phyloP scores from a whole-genome alignment of 345 rosid species.

The Isatis tinctoria region DNA sequence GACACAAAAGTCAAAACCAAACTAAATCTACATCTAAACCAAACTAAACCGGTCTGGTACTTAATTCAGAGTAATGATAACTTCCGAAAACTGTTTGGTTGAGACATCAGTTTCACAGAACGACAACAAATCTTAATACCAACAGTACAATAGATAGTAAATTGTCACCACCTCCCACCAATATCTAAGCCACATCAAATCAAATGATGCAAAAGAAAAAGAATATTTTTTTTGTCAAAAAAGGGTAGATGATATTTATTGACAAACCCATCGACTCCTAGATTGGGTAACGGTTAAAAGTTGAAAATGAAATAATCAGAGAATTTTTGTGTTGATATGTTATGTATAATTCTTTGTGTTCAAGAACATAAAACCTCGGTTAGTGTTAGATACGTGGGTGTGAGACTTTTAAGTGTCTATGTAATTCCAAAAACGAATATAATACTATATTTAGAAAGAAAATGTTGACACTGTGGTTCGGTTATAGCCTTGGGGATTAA shows the following conservation, averaged over 20 bases:
- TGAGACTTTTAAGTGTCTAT: neutral
- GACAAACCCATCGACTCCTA: constrained; percentile 27
- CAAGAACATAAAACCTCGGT: neutral
- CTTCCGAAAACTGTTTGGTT: constrained; percentile 7
- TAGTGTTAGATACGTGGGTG: neutral
- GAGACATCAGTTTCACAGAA: constrained; percentile 23
- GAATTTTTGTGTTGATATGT: neutral
- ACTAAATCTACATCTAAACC: neutral
- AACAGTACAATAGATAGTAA: neutral
- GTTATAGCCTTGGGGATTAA: constrained; percentile 1
- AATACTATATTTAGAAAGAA: constrained; percentile 21
- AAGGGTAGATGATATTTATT: neutral
- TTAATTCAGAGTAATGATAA: neutral
- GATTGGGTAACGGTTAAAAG: constrained; percentile 15
- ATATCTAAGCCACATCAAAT: constrained; percentile 7
- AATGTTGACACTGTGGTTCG: constrained; percentile 13
- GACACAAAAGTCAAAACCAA: constrained; percentile 3
- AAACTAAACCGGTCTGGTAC: neutral
- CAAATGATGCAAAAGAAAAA: neutral
- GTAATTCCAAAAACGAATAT: neutral
- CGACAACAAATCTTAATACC: constrained; percentile 5
- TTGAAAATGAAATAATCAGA: neutral
- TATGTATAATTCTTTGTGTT: neutral
- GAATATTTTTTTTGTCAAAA: neutral
- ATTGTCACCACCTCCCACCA: constrained; percentile 22